A percentile compares a stretch with the other conserved stretches of the same genome.
These are phyloP conservation scores for Metschnikowia lachancei DNA, from an alignment of 805 yeast species.

Conservation along the genomic window DNA sequence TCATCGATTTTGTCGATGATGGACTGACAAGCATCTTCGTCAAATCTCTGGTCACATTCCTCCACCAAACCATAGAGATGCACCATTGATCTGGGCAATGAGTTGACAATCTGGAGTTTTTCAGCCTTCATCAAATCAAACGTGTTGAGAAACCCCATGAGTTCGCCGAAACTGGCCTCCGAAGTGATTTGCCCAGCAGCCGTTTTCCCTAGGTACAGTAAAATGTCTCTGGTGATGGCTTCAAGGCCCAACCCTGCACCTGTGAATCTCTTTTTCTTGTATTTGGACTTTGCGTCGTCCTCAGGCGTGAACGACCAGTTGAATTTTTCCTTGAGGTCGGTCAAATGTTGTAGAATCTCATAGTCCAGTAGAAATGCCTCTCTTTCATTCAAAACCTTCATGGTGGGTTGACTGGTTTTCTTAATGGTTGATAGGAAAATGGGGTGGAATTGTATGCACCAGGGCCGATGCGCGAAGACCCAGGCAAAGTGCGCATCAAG, in stretches of 20 bases:
- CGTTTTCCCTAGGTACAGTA: slow-evolving; percentile 37
- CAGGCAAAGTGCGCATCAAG: too few relatives aligned
- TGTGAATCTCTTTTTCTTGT: slow-evolving; percentile 28
- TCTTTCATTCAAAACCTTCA: slow-evolving; percentile 49
- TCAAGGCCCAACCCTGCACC: slow-evolving; percentile 49
- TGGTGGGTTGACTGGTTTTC: slow-evolving; percentile 15
- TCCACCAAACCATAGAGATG: slow-evolving; percentile 77
- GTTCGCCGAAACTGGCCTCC: slow-evolving; percentile 26
- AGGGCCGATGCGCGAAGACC: slow-evolving; percentile 5
- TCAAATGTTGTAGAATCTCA: slow-evolving; percentile 60
- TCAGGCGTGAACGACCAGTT: slow-evolving; percentile 44
- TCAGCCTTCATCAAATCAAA: slow-evolving; percentile 76
- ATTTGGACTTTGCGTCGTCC: slow-evolving; percentile 28
- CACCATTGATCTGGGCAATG: slow-evolving; percentile 77
- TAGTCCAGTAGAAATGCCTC: slow-evolving; percentile 61
- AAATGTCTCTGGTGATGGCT: slow-evolving; percentile 46
- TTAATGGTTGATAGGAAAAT: too few relatives aligned
- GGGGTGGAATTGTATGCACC: too few relatives aligned
- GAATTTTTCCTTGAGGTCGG: slow-evolving; percentile 45
- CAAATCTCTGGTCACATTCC: slow-evolving; percentile 85
- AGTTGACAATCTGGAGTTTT: slow-evolving; percentile 76
- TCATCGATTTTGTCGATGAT: slow-evolving; percentile 56
- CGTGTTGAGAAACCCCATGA: slow-evolving; percentile 46
- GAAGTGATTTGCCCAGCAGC: slow-evolving; percentile 25
- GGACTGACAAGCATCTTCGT: slow-evolving; percentile 59